Evolutionary conservation across 352 stramenopile genomes (phyloP).

Genomic region (Paralagenidium karlingii): DNA sequence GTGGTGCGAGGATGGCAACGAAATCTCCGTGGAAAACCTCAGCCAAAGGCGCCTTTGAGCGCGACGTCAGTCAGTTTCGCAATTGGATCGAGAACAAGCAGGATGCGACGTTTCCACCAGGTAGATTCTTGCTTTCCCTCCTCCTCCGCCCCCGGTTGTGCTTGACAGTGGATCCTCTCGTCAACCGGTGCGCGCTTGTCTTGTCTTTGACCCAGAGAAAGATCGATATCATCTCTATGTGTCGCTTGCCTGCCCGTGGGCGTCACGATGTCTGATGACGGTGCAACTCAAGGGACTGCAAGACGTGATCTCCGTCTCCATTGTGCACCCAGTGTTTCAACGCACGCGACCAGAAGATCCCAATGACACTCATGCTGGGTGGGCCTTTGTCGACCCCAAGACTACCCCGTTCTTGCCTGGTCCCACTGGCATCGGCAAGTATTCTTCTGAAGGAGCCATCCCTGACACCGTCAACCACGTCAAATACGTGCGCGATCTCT

Average conservation of each 20-base stretch:
- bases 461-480: conserved; percentile 52
- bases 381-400: conserved; percentile 60
- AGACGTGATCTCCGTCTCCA: conserved; percentile 73
- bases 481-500: conserved; percentile 77
- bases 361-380: conserved; percentile 71
- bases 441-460: conserved; percentile 18
- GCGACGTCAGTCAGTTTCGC: conserved; percentile 62
- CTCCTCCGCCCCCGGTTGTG: background rate
- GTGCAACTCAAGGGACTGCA: conserved; percentile 85
- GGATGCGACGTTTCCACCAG: conserved; percentile 50
- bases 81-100: conserved; percentile 55
- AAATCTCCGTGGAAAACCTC: no score
- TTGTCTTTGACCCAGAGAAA: conserved; percentile 1
- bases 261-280: conserved; percentile 36
- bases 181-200: conserved; percentile 1
- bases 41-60: conserved; percentile 55
- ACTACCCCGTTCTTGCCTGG: conserved; percentile 17
- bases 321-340: conserved; percentile 63
- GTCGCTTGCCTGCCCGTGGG: conserved; percentile 83
- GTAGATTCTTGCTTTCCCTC: conserved; percentile 5
- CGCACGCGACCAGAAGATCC: conserved; percentile 44
- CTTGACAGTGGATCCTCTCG: no score
- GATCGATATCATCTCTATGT: conserved; percentile 86
- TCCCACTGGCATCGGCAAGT: conserved; percentile 16
- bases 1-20: no score